Evolutionary conservation across 805 yeast species (phyloP), one percentile per base, ranked within the genome.

Genomic region (Yamadazyma tumulicola): DNA sequence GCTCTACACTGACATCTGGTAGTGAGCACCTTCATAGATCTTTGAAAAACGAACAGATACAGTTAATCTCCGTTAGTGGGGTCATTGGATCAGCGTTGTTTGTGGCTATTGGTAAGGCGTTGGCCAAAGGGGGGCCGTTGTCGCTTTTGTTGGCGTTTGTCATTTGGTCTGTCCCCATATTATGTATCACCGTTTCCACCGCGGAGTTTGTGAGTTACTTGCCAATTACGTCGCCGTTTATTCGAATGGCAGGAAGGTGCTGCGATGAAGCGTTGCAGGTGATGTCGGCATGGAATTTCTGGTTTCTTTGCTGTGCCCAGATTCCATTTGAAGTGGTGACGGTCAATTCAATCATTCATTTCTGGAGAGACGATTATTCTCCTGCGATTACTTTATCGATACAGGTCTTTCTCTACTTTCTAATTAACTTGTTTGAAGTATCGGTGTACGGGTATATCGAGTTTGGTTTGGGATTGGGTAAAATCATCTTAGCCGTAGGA

Each of bases 301-400:
- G 84, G 75, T 66, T 84, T 42, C 62, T 84, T 48, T 81, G 83
- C 52, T 81, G 88, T 43, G 79, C 84, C 0, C 77, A 79, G 40
- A 81, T 86, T 32, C 95, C 95, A 2, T 84, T 80, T 49, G 95
- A 87, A 59, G 79, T 86, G 35, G 83, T 83, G 6, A 83, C 88
- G 5, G 89, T 82, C 6, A 83, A 85, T 46, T 72, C 86, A 10
- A 78, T 86, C 48, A 69, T 86, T 30, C 88, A 85, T 51, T 86
- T 69, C 49, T 86, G 95, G 95, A 67, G 85, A 41, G 78, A 76
- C 42, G 89, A 79, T 47, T 85, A 77, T 54, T 70, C 79, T 1
- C 81, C 91, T 0, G 94, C 80, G 0, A 81, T 76, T 13, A 74
- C 88, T 2, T 64, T 86, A 40, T 70, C 74, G 1, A 69, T 85